Evolutionary conservation across 148 eudicot species (phyloP).

Genomic region (Bassia scoparia): DNA sequence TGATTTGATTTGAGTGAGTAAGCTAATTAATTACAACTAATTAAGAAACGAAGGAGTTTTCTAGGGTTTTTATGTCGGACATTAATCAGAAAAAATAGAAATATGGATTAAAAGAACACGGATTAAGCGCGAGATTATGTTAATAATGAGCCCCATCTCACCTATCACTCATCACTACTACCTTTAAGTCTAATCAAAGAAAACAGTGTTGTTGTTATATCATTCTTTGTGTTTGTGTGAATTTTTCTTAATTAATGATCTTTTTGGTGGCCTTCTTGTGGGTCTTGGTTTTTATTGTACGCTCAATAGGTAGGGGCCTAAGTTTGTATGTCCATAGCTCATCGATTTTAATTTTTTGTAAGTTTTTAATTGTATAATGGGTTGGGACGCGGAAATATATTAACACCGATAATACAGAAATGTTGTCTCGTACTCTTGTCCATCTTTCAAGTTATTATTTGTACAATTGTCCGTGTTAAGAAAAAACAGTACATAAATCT

Average conservation of each 20-base stretch:
- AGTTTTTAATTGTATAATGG: background rate
- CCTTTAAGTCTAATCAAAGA: slow-evolving; percentile 9
- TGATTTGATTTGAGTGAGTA: background rate
- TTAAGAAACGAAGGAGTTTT: background rate
- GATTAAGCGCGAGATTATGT: background rate
- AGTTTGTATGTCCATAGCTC: background rate
- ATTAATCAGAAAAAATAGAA: background rate
- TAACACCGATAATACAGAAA: too few species aligned
- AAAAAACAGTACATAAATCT: too few species aligned
- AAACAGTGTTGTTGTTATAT: slow-evolving; percentile 1
- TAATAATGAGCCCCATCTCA: background rate
- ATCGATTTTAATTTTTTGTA: background rate
- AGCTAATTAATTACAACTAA: background rate
- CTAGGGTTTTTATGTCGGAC: background rate
- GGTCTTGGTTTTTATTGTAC: background rate
- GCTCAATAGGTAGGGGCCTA: slow-evolving; percentile 8
- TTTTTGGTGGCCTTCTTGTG: background rate
- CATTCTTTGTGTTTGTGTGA: background rate
- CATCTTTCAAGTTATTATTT: too few species aligned
- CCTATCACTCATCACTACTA: background rate
- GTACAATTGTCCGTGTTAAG: too few species aligned
- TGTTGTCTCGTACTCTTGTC: too few species aligned
- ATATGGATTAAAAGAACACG: background rate
- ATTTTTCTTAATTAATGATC: background rate
- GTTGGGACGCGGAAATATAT: background rate